Percentiles rank a stretch among this genome's conserved stretches.
phyloP scores from a whole-genome alignment of 768 basidiomycete genomes.

The Phlebiopsis gigantea region DNA sequence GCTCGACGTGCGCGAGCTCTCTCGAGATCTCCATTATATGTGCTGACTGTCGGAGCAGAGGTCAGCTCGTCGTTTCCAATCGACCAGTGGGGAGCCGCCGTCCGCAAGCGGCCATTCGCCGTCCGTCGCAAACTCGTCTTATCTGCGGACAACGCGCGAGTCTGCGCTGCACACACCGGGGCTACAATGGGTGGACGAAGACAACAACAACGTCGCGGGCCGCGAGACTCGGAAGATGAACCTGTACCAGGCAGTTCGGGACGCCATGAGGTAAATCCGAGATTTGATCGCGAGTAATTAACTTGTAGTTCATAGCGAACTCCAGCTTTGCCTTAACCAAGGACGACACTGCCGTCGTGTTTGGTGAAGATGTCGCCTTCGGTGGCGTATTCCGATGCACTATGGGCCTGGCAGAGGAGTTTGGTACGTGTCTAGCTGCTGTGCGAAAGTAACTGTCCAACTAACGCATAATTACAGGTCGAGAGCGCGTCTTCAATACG shows the following conservation, averaged over 20 bases:
- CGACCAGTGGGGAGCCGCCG: conserved; percentile 56
- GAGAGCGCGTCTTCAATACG: conserved; percentile 93
- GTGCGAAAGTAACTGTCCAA: not conserved
- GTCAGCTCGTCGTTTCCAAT: conserved; percentile 39
- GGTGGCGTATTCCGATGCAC: conserved; percentile 94
- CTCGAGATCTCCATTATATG: not conserved
- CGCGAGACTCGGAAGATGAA: conserved; percentile 95
- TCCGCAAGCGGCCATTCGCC: conserved; percentile 76
- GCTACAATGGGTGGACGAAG: conserved; percentile 66
- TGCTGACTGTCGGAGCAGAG: conserved; percentile 1
- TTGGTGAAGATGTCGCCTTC: conserved; percentile 89
- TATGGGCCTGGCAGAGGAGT: conserved; percentile 91
- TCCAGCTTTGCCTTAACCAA: conserved; percentile 73
- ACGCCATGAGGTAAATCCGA: conserved; percentile 71
- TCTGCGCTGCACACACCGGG: conserved; percentile 67
- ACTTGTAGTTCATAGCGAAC: not conserved
- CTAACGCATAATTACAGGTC: conserved; percentile 41
- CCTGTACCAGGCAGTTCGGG: conserved; percentile 86
- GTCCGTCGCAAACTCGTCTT: conserved; percentile 61
- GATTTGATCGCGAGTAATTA: not conserved
- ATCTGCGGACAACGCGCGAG: conserved; percentile 64
- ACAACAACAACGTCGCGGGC: conserved; percentile 54
- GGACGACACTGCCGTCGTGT: conserved; percentile 84
- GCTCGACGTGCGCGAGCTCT: conserved; percentile 11
- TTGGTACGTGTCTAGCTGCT: conserved; percentile 47